A percentile compares a stretch with the other conserved stretches of the same genome.
These are phyloP conservation scores for Penicillium hordei DNA, from an alignment of 2,329 filamentous ascomycete genomes.

Conservation along the genomic window DNA sequence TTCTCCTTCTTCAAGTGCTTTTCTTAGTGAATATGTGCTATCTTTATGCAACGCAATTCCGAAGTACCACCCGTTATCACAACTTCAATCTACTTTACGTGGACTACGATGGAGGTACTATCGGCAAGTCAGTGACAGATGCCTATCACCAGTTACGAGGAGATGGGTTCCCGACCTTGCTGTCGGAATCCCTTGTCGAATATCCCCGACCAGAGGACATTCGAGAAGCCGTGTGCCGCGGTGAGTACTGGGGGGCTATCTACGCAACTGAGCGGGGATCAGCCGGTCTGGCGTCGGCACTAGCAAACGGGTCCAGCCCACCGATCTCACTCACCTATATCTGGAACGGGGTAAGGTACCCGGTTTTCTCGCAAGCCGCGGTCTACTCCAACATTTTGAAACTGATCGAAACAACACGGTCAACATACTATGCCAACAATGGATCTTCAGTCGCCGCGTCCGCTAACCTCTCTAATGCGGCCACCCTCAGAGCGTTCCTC, in stretches of 20 bases:
- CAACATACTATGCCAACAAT: slow-evolving; percentile 4
- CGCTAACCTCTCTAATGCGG: not conserved
- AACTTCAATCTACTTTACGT: slow-evolving; percentile 32
- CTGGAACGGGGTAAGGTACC: slow-evolving; percentile 6
- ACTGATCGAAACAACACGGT: not conserved
- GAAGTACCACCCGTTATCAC: slow-evolving; percentile 21
- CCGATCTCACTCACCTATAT: not conserved
- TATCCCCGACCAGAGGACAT: not conserved
- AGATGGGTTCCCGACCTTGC: slow-evolving; percentile 2
- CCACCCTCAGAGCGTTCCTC: not conserved
- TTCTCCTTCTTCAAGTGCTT: slow-evolving; percentile 15
- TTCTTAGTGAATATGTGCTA: slow-evolving; percentile 20
- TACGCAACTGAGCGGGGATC: not conserved
- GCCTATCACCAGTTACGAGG: slow-evolving; percentile 22
- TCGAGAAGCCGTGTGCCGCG: slow-evolving; percentile 3
- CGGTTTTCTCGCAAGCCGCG: not conserved
- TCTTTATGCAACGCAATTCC: slow-evolving; percentile 16
- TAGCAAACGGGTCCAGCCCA: not conserved
- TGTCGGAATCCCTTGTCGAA: not conserved
- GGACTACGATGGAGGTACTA: slow-evolving; percentile 33
- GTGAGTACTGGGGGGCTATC: slow-evolving; percentile 3
- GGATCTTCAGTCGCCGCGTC: not conserved
- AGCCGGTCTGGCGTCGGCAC: not conserved
- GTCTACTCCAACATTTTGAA: slow-evolving; percentile 2
- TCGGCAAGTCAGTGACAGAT: slow-evolving; percentile 29